These are phyloP conservation scores for Toxicodendron radicans DNA, from an alignment of 345 rosid species.

Conservation along the genomic window DNA sequence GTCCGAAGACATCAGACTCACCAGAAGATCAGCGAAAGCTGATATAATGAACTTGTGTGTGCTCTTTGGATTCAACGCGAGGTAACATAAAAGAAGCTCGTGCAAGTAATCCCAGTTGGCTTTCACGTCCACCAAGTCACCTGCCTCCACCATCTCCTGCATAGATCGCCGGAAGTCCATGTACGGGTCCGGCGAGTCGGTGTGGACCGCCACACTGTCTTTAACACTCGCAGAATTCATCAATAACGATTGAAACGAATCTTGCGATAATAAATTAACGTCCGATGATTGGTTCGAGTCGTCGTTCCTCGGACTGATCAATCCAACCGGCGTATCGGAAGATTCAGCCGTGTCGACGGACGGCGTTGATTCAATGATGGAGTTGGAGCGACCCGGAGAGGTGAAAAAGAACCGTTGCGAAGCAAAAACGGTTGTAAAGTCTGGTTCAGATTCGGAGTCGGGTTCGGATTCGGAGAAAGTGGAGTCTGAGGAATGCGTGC, in stretches of 20 bases:
- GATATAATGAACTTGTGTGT: constrained; percentile 66
- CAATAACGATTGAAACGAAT: too few relatives aligned
- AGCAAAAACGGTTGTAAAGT: constrained; percentile 67
- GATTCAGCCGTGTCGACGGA: constrained; percentile 28
- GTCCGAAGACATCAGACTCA: constrained; percentile 51
- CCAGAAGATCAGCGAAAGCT: constrained; percentile 81
- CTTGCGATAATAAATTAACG: too few relatives aligned
- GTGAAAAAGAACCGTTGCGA: constrained; percentile 92
- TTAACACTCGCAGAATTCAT: constrained; percentile 16
- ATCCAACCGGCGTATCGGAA: constrained; percentile 12
- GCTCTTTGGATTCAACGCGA: constrained; percentile 62
- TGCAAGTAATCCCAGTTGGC: constrained; percentile 72
- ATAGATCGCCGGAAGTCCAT: constrained; percentile 83
- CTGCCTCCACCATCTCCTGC: constrained; percentile 97
- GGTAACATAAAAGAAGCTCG: constrained; percentile 74
- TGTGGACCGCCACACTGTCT: constrained; percentile 58
- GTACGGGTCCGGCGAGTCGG: constrained; percentile 82
- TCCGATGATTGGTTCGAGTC: not conserved
- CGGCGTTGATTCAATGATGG: constrained; percentile 65
- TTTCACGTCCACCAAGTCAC: constrained; percentile 46
- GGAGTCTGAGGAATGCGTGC: not conserved
- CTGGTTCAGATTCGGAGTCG: constrained; percentile 42
- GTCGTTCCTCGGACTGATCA: not conserved
- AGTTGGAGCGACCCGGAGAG: constrained; percentile 86
- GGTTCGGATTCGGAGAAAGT: constrained; percentile 10